These are phyloP conservation scores for Mycena pura DNA, from an alignment of 768 basidiomycete genomes.

Conservation along the genomic window DNA sequence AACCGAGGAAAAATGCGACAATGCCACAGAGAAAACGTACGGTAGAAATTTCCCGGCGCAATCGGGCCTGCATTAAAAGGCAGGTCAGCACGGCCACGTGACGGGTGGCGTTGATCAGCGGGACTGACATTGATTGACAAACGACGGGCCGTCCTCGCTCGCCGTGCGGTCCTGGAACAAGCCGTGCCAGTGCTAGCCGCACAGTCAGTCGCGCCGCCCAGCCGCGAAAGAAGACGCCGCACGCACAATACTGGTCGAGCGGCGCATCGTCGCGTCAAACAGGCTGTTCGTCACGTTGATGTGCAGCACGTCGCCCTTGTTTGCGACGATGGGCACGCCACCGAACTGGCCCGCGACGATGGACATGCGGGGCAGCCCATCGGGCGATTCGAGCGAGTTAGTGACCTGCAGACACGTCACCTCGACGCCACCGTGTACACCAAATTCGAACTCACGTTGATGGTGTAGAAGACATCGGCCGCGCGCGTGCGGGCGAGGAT, in stretches of 20 bases:
- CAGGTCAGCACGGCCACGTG: neutral
- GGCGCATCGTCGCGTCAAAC: slow-evolving; percentile 41
- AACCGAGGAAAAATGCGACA: neutral
- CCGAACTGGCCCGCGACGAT: slow-evolving; percentile 49
- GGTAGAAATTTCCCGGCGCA: slow-evolving; percentile 2
- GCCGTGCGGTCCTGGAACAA: slow-evolving; percentile 51
- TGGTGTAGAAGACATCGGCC: too few species aligned
- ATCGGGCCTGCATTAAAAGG: slow-evolving; percentile 7
- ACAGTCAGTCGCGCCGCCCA: too few species aligned
- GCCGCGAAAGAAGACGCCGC: neutral
- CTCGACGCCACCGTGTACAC: too few species aligned
- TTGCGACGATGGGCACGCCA: slow-evolving; percentile 47
- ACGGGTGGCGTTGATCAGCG: neutral
- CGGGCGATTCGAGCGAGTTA: slow-evolving; percentile 50
- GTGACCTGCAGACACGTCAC: too few species aligned
- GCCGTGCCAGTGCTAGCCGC: slow-evolving; percentile 35
- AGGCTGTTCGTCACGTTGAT: slow-evolving; percentile 41
- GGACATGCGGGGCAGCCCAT: slow-evolving; percentile 46
- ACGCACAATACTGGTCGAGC: slow-evolving; percentile 1
- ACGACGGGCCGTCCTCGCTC: slow-evolving; percentile 49
- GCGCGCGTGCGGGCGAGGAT: too few species aligned
- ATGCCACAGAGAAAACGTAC: neutral
- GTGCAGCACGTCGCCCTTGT: slow-evolving; percentile 43
- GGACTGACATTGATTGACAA: slow-evolving; percentile 17
- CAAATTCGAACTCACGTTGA: too few species aligned